Conservation (phyloP, 176 grass and related monocot species). For the Carex cristatella region DNA sequence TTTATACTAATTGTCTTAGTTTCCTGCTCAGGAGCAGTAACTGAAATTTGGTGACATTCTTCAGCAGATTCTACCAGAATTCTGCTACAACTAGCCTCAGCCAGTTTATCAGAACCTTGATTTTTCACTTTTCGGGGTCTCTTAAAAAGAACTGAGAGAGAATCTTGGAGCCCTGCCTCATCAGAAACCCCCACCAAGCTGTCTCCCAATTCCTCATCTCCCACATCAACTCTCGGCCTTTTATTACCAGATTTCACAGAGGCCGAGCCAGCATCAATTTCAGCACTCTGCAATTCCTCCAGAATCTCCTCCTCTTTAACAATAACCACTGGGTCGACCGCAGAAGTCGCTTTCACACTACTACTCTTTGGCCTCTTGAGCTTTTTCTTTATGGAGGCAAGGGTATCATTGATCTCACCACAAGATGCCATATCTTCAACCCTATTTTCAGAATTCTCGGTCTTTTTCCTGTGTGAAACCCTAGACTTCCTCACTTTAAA, state of each 20-base stretch:
- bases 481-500: slow-evolving; percentile 43
- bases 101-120: slow-evolving; percentile 40
- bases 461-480: slow-evolving; percentile 19
- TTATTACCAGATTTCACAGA: slow-evolving; percentile 22
- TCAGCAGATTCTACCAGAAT: slow-evolving; percentile 31
- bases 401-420: slow-evolving; percentile 79
- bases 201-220: slow-evolving; percentile 23
- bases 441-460: slow-evolving; percentile 1
- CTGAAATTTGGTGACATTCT: slow-evolving; percentile 34
- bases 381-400: slow-evolving; percentile 82
- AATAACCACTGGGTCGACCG: slow-evolving; percentile 15
- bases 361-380: slow-evolving; percentile 65
- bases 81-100: slow-evolving; percentile 21
- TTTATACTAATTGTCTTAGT: slow-evolving; percentile 37
- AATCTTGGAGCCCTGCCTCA: slow-evolving; percentile 55
- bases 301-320: slow-evolving; percentile 5
- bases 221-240: slow-evolving; percentile 11
- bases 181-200: slow-evolving; percentile 24
- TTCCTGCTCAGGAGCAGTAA: slow-evolving; percentile 30
- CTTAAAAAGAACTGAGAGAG: slow-evolving; percentile 50
- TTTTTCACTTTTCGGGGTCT: slow-evolving; percentile 31
- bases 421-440: slow-evolving; percentile 18
- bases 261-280: slow-evolving; percentile 8
- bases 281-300: slow-evolving; percentile 33
- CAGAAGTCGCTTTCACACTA: slow-evolving; percentile 29